Conservation (phyloP, 106 monocot species). For the Platanthera guangdongensis region DNA sequence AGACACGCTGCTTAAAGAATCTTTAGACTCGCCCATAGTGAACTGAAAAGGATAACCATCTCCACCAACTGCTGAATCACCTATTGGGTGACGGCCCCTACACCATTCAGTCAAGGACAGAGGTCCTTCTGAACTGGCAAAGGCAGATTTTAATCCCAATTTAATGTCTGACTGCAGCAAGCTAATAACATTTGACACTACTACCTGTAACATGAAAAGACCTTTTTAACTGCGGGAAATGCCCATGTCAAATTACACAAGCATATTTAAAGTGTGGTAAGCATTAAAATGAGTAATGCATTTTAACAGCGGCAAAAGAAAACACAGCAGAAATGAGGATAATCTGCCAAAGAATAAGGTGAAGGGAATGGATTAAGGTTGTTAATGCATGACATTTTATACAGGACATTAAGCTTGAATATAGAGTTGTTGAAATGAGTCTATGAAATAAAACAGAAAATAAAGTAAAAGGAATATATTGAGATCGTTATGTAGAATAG, state of each 20-base stretch:
- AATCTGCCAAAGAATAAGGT: neutral
- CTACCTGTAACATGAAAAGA: conserved; percentile 38
- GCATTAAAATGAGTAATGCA: neutral
- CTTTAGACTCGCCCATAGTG: conserved; percentile 44
- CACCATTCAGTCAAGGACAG: conserved; percentile 78
- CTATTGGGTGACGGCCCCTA: conserved; percentile 41
- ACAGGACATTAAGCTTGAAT: neutral
- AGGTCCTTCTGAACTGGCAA: conserved; percentile 78
- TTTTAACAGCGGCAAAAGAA: neutral
- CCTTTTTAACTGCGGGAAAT: neutral
- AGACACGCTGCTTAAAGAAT: conserved; percentile 41
- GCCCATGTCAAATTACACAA: neutral
- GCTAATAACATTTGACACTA: conserved; percentile 59
- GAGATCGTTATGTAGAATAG: too few species aligned
- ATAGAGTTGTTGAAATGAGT: neutral
- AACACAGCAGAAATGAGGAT: neutral
- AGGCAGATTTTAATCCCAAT: conserved; percentile 66
- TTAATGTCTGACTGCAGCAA: conserved; percentile 88
- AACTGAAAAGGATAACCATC: conserved; percentile 51
- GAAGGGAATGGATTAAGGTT: neutral
- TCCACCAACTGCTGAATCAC: conserved; percentile 34
- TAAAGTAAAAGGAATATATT: neutral
- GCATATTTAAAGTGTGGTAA: neutral
- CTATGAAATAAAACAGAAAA: neutral
- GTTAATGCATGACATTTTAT: neutral